Evolutionary conservation across 495 filamentous ascomycete species (phyloP), one percentile per base, ranked within the genome.

Genomic region (Aspergillus haitiensis): DNA sequence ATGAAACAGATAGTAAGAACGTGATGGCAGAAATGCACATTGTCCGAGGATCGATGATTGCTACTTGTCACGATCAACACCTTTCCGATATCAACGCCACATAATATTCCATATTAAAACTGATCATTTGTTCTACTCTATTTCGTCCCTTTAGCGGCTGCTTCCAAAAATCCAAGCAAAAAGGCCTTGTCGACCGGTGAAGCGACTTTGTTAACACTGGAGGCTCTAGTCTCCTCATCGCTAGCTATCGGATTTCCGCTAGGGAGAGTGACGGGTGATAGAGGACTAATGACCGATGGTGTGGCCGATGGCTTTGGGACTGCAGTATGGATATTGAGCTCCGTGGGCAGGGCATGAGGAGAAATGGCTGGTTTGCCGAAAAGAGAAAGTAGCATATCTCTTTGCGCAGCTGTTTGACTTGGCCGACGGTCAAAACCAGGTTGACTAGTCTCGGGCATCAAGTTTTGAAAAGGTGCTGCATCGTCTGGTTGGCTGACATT

Each of bases 161-260:
- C 80, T 62, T 85, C 81, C 67, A 96, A 71, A 72, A 91, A 95
- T 8, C 85, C 87, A 51, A 94, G 74, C 64, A 95, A 74, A 63
- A 95, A 95, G n/a, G 81, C 83, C 65, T 87, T 86, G 64, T 95
- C 85, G 8, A 80, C 84, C 2, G 85, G 82, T 3, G 85, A 88
- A n/a, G 86, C 87, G 39, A 86, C 59, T n/a, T 55, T 57, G 45
- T 67, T 67, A 5, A 55, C 16, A 6, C 44, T 82, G 21, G 86
- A 75, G 37, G 77, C 75, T 46, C 77, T 74, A 37, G 73, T 78
- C 13, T 77, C 78, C 37, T 75, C 73, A 31, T 80, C 70, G 33
- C 80, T 75, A 0, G 71, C 62, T 10, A 69, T 69, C 36, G 65
- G 71, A 56, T 58, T 75, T 18, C 68, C 77, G 6, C 63, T 67